A percentile compares a stretch with the other conserved stretches of the same genome.
Conservation (phyloP, 345 rosid genomes). For the Aegle marmelos region DNA sequence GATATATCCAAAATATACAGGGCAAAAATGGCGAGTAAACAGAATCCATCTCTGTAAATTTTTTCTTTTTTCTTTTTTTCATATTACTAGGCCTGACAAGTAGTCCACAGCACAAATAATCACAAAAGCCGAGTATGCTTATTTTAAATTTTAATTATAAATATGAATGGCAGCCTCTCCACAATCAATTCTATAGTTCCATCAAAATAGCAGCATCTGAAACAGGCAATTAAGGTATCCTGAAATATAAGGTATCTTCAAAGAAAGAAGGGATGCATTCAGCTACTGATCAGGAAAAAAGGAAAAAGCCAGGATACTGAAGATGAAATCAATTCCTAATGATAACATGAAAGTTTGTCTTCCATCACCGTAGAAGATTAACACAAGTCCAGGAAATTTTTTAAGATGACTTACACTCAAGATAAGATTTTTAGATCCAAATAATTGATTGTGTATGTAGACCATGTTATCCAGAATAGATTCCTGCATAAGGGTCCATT, state of each 20-base stretch:
- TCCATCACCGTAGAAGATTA: background rate
- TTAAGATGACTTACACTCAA: constrained; percentile 46
- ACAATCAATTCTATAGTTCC: background rate
- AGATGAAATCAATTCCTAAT: too few relatives aligned
- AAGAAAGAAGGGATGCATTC: background rate
- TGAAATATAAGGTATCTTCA: background rate
- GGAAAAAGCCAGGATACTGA: background rate
- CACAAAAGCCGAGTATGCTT: background rate
- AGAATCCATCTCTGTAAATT: background rate
- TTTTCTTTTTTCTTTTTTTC: background rate
- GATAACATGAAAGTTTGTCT: background rate
- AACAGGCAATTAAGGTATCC: background rate
- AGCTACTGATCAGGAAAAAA: constrained; percentile 1
- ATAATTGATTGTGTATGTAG: constrained; percentile 62
- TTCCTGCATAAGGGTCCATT: constrained; percentile 66
- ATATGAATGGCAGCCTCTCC: background rate
- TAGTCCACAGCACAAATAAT: background rate
- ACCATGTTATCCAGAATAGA: constrained; percentile 46
- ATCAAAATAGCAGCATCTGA: background rate
- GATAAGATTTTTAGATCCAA: constrained; percentile 75
- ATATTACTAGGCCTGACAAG: background rate
- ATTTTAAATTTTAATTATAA: background rate
- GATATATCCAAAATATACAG: background rate
- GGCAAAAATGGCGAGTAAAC: background rate
- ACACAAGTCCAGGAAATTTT: background rate